phyloP scores from a whole-genome alignment of 2,329 filamentous ascomycete genomes.

The Trichoderma atrobrunneum region DNA sequence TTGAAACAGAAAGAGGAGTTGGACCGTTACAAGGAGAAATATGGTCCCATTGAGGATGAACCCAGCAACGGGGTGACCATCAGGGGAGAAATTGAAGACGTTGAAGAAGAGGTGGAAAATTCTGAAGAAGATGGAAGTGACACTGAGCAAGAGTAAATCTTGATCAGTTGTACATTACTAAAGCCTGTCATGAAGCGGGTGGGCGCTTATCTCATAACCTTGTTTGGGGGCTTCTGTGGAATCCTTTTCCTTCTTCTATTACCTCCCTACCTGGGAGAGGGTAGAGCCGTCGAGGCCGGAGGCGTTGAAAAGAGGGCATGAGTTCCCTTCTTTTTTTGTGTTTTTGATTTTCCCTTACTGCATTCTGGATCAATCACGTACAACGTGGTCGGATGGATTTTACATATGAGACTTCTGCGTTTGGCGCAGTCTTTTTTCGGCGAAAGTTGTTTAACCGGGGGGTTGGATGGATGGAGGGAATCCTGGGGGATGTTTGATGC shows the following conservation, averaged over 20 bases:
- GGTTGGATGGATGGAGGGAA: not conserved
- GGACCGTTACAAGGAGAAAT: constrained; percentile 55
- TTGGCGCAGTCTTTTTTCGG: constrained; percentile 9
- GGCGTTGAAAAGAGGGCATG: not conserved
- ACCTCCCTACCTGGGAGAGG: not conserved
- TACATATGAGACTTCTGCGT: constrained; percentile 2
- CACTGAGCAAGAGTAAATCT: constrained; percentile 27
- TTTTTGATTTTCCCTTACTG: not conserved
- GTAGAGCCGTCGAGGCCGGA: not conserved
- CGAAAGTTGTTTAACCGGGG: not conserved
- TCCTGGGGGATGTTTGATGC: not conserved
- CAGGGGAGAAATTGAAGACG: constrained; percentile 30
- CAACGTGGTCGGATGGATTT: constrained; percentile 8
- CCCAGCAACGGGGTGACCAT: constrained; percentile 26
- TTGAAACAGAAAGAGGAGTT: constrained; percentile 62
- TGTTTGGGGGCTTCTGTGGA: not conserved
- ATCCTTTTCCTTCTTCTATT: not conserved
- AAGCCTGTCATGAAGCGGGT: not conserved
- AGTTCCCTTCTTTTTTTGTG: not conserved
- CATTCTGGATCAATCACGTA: constrained; percentile 10
- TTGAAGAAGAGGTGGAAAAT: not conserved
- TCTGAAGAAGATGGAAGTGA: constrained; percentile 25
- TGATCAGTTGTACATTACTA: not conserved
- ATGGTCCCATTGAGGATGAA: constrained; percentile 41
- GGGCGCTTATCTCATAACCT: not conserved